These are phyloP conservation scores for Euphorbia corollata DNA, from an alignment of 441 rosid genomes.

Conservation along the genomic window DNA sequence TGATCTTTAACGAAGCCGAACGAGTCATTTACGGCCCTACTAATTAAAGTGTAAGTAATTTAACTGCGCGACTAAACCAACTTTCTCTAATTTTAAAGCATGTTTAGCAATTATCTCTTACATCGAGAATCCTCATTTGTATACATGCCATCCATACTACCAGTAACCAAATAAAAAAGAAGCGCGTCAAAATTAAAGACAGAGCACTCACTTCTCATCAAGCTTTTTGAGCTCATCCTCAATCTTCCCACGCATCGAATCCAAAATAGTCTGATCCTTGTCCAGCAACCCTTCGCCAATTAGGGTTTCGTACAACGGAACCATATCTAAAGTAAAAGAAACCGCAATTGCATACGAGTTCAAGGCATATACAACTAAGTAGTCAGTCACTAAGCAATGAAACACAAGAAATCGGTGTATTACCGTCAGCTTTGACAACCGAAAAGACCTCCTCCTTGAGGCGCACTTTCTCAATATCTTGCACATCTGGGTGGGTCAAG, in stretches of 20 bases:
- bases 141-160: background rate
- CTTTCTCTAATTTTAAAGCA: background rate
- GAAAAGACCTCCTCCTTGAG: constrained; percentile 81
- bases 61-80: background rate
- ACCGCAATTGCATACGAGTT: background rate
- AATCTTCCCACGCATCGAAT: constrained; percentile 53
- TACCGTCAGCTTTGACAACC: constrained; percentile 67
- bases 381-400: background rate
- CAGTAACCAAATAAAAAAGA: background rate
- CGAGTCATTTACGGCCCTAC: no score
- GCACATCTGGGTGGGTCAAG: constrained; percentile 65
- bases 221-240: constrained; percentile 84
- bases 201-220: constrained; percentile 65
- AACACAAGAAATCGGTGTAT: constrained; percentile 4
- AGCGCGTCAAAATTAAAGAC: background rate
- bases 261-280: constrained; percentile 58
- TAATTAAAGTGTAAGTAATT: constrained; percentile 5
- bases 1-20: no score
- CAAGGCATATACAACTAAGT: constrained; percentile 3
- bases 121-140: constrained; percentile 1
- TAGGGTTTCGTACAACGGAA: constrained; percentile 81
- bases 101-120: background rate
- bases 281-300: constrained; percentile 56
- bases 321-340: constrained; percentile 57
- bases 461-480: constrained; percentile 83